A percentile compares a stretch with the other conserved stretches of the same genome.
Conservation (phyloP, 345 rosid species). For the Rhodamnia rubescens region DNA sequence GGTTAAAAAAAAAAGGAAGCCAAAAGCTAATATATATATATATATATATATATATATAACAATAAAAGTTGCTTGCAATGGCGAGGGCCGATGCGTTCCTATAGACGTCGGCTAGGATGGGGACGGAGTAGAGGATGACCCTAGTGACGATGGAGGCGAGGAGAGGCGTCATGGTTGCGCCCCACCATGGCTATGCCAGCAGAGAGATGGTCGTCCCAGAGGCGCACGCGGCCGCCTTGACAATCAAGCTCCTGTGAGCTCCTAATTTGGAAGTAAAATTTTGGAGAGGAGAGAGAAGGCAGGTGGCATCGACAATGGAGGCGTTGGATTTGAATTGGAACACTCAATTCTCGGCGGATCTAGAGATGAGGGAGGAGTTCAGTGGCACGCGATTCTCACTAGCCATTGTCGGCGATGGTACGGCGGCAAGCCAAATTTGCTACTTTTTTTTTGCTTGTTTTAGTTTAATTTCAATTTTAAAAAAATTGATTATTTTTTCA, state of each 20-base stretch:
- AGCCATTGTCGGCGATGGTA: no score
- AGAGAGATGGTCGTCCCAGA: conserved; percentile 23
- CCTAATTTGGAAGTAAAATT: not conserved
- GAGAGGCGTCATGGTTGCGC: conserved; percentile 75
- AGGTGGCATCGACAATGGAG: not conserved
- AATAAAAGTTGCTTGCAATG: no score
- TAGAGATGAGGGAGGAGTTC: not conserved
- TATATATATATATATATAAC: no score
- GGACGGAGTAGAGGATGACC: conserved; percentile 73
- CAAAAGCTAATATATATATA: no score
- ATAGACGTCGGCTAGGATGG: conserved; percentile 73
- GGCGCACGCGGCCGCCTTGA: conserved; percentile 19
- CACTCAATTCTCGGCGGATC: conserved; percentile 11
- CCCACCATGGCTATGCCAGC: conserved; percentile 59
- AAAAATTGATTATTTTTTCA: no score
- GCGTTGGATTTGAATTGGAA: conserved; percentile 1
- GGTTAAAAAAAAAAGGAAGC: no score
- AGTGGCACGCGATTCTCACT: not conserved
- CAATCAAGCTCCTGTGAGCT: conserved; percentile 8
- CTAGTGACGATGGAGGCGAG: conserved; percentile 82
- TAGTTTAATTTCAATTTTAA: no score
- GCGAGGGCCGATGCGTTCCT: conserved; percentile 28
- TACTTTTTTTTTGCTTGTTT: no score
- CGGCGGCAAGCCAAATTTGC: no score
- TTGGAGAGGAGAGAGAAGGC: not conserved